Evolutionary conservation across 495 filamentous ascomycete genomes (phyloP), one percentile per base, ranked within the genome.

Genomic region (Staphylotrichum longicolle): DNA sequence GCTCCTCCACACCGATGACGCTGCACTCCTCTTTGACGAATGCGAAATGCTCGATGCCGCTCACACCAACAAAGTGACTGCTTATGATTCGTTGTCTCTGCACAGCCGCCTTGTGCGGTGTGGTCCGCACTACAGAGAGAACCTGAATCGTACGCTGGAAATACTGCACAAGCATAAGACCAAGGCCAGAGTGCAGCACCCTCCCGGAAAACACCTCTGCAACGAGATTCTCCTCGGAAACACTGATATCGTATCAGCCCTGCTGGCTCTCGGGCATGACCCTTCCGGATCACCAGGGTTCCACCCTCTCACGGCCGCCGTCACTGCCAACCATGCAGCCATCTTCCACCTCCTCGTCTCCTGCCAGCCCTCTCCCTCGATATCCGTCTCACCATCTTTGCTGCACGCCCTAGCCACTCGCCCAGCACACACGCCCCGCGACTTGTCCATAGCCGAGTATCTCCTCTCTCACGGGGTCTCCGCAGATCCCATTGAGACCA

Each of bases 201-300:
- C 62, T 5, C 32, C 49, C 3, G 62, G 62, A 14, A 53, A 58
- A 34, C 56, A 59, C 30, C 8, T 63, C 32, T 63, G 62, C 54
- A 30, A 48, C 6, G 62, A 63, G 37, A 63, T 63, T 9, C 32
- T 27, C 20, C 40, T 63, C 7, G 62, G 62, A n/a, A 59, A 63
- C 14, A 44, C 15, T n/a, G 55, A 63, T 3, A 59, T 63, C 34
- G 62, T 63, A 27, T 52, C 53, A 34, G 10, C 49, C 30, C 51
- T 63, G 11, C 55, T 63, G 4, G 42, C 35, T 27, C 42, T 63
- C 3, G 62, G 62, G 20, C 56, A 63, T 40, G 20, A 42, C 8
- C 49, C 44, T 12, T 20, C 46, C 15, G 62, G 55, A 0, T 59
- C 62, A 1, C 27, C 50, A 5, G 49, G 30, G 4, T 55, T 34